Evolutionary conservation across 1,284 basidiomycete genomes (phyloP).

Genomic region (Cutaneotrichosporon arboriforme): DNA sequence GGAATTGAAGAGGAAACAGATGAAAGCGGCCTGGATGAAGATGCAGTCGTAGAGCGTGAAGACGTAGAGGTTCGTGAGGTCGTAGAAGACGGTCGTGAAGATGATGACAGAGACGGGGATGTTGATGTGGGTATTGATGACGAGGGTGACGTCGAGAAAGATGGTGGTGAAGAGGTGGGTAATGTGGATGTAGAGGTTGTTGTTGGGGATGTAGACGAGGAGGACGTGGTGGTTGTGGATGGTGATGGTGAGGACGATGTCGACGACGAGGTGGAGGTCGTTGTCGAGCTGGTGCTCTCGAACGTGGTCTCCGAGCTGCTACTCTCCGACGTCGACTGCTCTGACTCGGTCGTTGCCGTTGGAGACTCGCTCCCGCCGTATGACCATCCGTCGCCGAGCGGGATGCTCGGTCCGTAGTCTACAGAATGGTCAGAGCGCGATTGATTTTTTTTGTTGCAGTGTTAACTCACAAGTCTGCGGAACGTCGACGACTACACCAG

Average conservation of each 20-base stretch:
- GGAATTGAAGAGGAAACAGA: not conserved
- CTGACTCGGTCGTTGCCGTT: not conserved
- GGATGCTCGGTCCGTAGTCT: slow-evolving; percentile 6
- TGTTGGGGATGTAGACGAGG: not conserved
- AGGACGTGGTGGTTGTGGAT: not conserved
- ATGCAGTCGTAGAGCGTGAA: not conserved
- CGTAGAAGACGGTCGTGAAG: not conserved
- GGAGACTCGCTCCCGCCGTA: not conserved
- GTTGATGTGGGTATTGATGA: not conserved
- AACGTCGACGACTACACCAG: slow-evolving; percentile 22
- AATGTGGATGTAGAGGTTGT: not conserved
- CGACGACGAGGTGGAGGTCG: not conserved
- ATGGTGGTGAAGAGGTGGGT: not conserved
- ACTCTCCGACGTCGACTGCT: not conserved
- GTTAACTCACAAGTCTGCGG: slow-evolving; percentile 29
- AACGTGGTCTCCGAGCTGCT: no score
- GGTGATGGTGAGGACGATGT: slow-evolving; percentile 5
- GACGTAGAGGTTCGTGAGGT: not conserved
- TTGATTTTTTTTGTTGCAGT: slow-evolving; percentile 9
- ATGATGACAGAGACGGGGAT: not conserved
- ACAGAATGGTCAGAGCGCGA: not conserved
- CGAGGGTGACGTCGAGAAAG: slow-evolving; percentile 1
- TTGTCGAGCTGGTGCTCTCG: not conserved
- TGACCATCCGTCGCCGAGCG: slow-evolving; percentile 3
- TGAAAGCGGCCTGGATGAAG: not conserved